Evolutionary conservation across 306 rosid species (phyloP), one percentile per base, ranked within the genome.

Genomic region (Luffa acutangula): DNA sequence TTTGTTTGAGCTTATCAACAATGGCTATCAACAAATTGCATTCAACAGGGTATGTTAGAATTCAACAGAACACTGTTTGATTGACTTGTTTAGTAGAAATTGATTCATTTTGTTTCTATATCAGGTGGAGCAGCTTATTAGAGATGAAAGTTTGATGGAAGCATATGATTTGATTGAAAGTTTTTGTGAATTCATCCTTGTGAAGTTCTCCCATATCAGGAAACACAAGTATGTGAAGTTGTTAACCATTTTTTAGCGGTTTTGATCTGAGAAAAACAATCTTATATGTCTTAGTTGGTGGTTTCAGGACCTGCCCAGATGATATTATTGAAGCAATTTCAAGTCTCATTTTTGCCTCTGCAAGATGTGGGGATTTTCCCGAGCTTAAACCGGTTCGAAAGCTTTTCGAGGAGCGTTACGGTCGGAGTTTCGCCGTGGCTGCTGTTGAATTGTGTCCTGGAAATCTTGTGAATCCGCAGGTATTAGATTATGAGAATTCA

Each of bases 241-340:
- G 8, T 31, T 6, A 6, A 6, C 59, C 42, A 48, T 21, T 48
- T 72, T 25, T 5, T 2, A 17, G 21, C 1, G 18, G 21, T 48
- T 72, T 72, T 48, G 43, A 72, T 72, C 2, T 72, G 59, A 7
- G 25, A 67, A 25, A 31, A 72, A 25, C 41, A 72, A 1, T 4
- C 14, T 67, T 39, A 37, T 7, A n/a, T 45, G 76, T 46, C n/a
- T 21, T 1, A 48, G 11, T 49, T 59, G 12, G 57, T 57, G 71
- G 52, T 72, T 79, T 48, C 49, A 88, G 91, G 85, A 88, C 84
- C 12, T 85, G 91, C 77, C 93, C 98, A 14, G 80, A 87, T 81
- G 97, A 92, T 52, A 76, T 95, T 4, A 92, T 87, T 0, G 97
- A 91, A 88, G 97, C 98, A 18, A 80, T 90, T 82, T 92, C 98